Percentiles rank a stretch among this genome's conserved stretches.
Conservation (phyloP, 345 rosid genomes). For the Orychophragmus violaceus region DNA sequence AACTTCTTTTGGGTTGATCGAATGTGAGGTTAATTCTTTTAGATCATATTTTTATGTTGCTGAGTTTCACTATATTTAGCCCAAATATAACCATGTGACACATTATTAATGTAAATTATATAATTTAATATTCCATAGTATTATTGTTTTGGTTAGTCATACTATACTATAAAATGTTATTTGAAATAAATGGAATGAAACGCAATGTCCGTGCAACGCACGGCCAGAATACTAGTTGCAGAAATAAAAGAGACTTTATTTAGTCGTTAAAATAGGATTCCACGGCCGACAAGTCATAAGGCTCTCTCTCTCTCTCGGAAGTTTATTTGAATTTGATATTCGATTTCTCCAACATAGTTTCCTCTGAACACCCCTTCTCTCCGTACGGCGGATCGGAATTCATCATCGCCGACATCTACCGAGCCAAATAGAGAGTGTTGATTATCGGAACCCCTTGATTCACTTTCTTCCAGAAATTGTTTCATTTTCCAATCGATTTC, state of each 20-base stretch:
- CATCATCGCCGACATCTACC: not conserved
- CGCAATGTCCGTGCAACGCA: too few relatives aligned
- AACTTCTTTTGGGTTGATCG: too few relatives aligned
- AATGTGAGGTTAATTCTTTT: too few relatives aligned
- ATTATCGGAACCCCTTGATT: not conserved
- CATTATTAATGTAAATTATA: too few relatives aligned
- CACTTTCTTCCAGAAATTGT: not conserved
- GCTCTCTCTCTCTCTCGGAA: not conserved
- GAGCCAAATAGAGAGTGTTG: not conserved
- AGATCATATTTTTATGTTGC: too few relatives aligned
- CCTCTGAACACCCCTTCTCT: not conserved
- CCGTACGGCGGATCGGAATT: constrained; percentile 10
- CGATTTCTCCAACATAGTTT: constrained; percentile 2
- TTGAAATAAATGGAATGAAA: too few relatives aligned
- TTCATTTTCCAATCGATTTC: not conserved
- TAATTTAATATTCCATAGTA: too few relatives aligned
- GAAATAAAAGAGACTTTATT: not conserved
- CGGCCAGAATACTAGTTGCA: too few relatives aligned
- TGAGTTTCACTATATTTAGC: too few relatives aligned
- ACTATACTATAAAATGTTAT: too few relatives aligned
- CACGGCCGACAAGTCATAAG: not conserved
- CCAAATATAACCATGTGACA: too few relatives aligned
- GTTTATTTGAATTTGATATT: not conserved
- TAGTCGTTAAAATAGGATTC: not conserved
- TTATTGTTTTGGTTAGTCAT: too few relatives aligned